Evolutionary conservation across 192 early-diverging fungal species (phyloP).

Genomic region (Radiomyces spectabilis): DNA sequence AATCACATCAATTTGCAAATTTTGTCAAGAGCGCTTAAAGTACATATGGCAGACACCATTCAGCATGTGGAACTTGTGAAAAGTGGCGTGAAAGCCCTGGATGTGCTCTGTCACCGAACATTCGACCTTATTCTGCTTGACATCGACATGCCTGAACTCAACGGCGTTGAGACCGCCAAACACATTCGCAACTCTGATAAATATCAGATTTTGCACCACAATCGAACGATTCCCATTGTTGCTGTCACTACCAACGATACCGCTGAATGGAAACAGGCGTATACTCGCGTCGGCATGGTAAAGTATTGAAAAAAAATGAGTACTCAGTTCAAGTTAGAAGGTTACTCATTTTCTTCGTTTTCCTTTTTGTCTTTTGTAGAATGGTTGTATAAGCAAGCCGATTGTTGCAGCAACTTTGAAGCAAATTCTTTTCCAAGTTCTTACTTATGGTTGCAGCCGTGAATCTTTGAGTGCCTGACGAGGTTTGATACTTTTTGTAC

Average conservation of each 20-base stretch:
- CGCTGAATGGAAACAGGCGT: conserved; percentile 37
- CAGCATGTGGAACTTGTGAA: conserved; percentile 27
- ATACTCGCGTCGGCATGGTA: conserved; percentile 46
- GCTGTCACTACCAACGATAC: conserved; percentile 53
- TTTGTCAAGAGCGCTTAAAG: conserved; percentile 35
- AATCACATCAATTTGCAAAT: conserved; percentile 57
- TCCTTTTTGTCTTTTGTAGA: conserved; percentile 5
- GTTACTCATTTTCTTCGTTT: background rate
- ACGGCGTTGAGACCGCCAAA: conserved; percentile 47
- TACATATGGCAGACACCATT: conserved; percentile 37
- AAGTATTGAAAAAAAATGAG: background rate
- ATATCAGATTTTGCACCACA: conserved; percentile 31
- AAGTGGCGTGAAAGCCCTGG: conserved; percentile 40
- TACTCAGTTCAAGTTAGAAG: background rate
- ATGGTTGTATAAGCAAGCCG: conserved; percentile 44
- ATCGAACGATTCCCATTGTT: conserved; percentile 48
- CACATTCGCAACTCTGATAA: conserved; percentile 35
- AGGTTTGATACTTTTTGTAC: background rate
- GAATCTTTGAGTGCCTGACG: background rate
- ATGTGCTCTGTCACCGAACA: conserved; percentile 29
- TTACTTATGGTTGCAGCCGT: background rate
- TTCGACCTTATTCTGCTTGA: conserved; percentile 58
- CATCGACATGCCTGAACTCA: conserved; percentile 56
- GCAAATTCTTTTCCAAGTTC: background rate
- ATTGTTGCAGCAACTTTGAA: conserved; percentile 5